These are phyloP conservation scores for Histomonas meleagridis DNA, from an alignment of 208 protist genomes.

Conservation along the genomic window DNA sequence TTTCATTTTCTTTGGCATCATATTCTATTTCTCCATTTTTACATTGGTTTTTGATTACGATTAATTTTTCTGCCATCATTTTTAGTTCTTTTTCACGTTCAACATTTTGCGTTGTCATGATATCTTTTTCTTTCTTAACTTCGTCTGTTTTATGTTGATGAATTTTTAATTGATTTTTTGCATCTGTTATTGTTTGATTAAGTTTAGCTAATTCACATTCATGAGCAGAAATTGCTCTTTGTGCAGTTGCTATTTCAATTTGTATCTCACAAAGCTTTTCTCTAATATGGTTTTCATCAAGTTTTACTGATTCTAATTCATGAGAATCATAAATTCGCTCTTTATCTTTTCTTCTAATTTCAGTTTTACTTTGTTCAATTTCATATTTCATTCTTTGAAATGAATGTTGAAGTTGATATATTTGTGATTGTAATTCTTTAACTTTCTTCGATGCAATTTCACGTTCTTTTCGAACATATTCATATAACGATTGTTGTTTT, in stretches of 20 bases:
- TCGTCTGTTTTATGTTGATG: not conserved
- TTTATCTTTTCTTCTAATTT: not conserved
- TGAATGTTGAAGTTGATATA: not conserved
- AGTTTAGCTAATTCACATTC: not conserved
- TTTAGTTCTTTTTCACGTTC: not conserved
- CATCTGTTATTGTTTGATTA: not conserved
- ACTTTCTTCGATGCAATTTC: slow-evolving; percentile 23
- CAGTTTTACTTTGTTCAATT: slow-evolving; percentile 23
- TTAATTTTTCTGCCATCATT: not conserved
- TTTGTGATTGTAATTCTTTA: not conserved
- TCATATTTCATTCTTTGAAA: not conserved
- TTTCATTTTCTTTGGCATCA: not conserved
- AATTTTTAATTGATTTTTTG: not conserved
- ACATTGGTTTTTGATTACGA: not conserved
- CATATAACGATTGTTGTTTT: slow-evolving; percentile 5
- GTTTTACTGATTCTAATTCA: not conserved
- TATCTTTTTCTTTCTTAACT: slow-evolving; percentile 9
- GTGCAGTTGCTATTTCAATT: not conserved
- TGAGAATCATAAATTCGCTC: not conserved
- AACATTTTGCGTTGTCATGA: not conserved
- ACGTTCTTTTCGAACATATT: not conserved
- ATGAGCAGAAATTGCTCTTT: not conserved
- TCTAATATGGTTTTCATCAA: not conserved
- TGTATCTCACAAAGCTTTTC: not conserved
- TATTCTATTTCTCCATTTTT: not conserved